phyloP scores from a whole-genome alignment of 2,329 filamentous ascomycete genomes.

The Knufia fluminis region DNA sequence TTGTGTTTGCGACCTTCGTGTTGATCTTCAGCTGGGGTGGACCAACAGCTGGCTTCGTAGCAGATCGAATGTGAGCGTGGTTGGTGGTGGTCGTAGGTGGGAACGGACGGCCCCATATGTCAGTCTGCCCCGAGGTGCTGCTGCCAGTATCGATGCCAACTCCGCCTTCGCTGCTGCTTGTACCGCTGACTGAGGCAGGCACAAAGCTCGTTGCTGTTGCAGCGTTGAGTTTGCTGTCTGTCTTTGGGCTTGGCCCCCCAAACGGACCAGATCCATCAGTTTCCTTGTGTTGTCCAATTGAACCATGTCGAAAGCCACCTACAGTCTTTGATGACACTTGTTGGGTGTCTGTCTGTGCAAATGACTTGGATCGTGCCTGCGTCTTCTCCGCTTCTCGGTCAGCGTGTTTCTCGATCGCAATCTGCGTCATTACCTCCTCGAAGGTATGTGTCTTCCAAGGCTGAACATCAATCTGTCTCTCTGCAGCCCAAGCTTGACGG shows the following conservation, averaged over 20 bases:
- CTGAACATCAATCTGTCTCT: not conserved
- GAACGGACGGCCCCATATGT: not conserved
- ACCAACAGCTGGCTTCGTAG: not conserved
- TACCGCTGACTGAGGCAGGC: not conserved
- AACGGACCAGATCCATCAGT: not conserved
- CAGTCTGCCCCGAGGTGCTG: not conserved
- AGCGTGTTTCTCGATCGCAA: not conserved
- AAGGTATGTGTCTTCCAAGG: not conserved
- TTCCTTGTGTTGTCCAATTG: not conserved
- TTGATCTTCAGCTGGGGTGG: not conserved
- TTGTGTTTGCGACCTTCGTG: not conserved
- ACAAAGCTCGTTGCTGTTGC: conserved; percentile 1
- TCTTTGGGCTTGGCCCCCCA: not conserved
- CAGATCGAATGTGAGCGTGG: not conserved
- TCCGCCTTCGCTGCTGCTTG: too few species aligned
- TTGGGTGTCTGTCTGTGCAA: not conserved
- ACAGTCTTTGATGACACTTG: not conserved
- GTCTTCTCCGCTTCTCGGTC: not conserved
- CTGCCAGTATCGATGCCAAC: too few species aligned
- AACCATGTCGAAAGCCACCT: not conserved
- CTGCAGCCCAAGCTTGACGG: not conserved
- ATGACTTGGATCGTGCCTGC: not conserved
- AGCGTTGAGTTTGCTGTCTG: not conserved
- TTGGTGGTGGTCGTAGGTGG: not conserved
- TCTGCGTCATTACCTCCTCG: not conserved